phyloP scores from a whole-genome alignment of 106 monocot species.

The Allium fistulosum region DNA sequence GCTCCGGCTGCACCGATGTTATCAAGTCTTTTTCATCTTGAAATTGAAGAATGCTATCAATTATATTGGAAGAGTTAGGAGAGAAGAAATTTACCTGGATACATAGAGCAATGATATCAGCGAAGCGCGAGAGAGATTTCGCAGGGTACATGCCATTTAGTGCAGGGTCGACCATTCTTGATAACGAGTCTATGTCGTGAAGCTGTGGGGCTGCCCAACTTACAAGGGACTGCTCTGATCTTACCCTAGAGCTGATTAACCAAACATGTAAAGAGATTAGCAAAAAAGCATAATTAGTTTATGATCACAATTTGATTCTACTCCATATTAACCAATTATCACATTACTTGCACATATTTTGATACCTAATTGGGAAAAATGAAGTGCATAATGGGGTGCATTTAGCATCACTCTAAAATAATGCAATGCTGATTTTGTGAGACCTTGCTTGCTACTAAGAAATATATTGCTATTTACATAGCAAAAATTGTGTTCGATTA shows the following conservation, averaged over 20 bases:
- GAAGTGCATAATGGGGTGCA: too few relatives aligned
- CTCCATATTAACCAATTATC: too few relatives aligned
- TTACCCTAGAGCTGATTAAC: conserved; percentile 52
- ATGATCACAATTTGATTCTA: too few relatives aligned
- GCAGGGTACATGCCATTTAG: conserved; percentile 86
- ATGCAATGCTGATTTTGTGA: too few relatives aligned
- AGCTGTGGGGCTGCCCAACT: conserved; percentile 88
- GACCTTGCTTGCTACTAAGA: too few relatives aligned
- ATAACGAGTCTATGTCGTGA: conserved; percentile 81
- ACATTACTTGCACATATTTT: too few relatives aligned
- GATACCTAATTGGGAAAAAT: too few relatives aligned
- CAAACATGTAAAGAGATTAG: neutral
- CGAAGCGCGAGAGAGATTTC: conserved; percentile 88
- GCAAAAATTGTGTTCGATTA: too few relatives aligned
- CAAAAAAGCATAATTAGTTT: neutral
- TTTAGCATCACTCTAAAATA: too few relatives aligned
- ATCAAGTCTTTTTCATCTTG: neutral
- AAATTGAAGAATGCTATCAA: too few relatives aligned
- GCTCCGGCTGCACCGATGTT: conserved; percentile 32
- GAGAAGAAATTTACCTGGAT: conserved; percentile 46
- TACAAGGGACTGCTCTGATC: conserved; percentile 77
- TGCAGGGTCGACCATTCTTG: conserved; percentile 90
- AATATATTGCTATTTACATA: too few relatives aligned
- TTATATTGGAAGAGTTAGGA: too few relatives aligned
- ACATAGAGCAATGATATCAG: conserved; percentile 85